phyloP scores from a whole-genome alignment of 768 basidiomycete genomes.

The Mycena galericulata region DNA sequence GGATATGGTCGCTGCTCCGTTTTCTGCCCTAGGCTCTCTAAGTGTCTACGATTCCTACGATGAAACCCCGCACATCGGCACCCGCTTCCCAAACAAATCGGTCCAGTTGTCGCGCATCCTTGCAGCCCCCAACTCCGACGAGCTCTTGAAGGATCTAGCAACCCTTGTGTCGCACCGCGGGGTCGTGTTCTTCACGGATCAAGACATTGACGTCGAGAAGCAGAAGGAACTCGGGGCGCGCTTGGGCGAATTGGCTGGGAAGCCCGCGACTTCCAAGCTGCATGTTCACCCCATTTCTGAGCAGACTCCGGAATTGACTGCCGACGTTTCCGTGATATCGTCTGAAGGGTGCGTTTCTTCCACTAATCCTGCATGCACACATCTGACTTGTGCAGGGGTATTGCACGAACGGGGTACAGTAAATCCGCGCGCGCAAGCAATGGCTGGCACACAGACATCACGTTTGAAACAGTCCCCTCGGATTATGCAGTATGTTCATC shows the following conservation, averaged over 20 bases:
- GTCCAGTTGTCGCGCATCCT: constrained; percentile 62
- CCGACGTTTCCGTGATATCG: constrained; percentile 66
- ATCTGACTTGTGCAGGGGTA: constrained; percentile 46
- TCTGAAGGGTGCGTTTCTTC: constrained; percentile 50
- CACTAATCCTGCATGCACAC: background rate
- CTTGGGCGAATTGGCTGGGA: constrained; percentile 62
- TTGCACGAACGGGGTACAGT: constrained; percentile 49
- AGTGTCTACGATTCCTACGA: constrained; percentile 49
- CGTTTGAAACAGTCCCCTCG: constrained; percentile 70
- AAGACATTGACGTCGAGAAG: constrained; percentile 61
- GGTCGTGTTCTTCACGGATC: constrained; percentile 73
- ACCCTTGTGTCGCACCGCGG: constrained; percentile 66
- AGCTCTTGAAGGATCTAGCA: constrained; percentile 66
- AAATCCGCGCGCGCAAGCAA: constrained; percentile 51
- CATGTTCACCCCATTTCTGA: constrained; percentile 70
- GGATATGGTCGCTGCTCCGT: constrained; percentile 44
- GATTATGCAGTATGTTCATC: constrained; percentile 61
- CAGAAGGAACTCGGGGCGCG: constrained; percentile 63
- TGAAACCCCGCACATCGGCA: constrained; percentile 69
- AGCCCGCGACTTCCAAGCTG: constrained; percentile 59
- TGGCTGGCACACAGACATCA: constrained; percentile 69
- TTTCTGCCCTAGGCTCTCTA: constrained; percentile 51
- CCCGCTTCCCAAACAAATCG: constrained; percentile 57
- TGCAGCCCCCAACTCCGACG: constrained; percentile 58
- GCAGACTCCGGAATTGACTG: constrained; percentile 60